phyloP scores from a whole-genome alignment of 2,329 filamentous ascomycete genomes.

The Diplodia mutila region DNA sequence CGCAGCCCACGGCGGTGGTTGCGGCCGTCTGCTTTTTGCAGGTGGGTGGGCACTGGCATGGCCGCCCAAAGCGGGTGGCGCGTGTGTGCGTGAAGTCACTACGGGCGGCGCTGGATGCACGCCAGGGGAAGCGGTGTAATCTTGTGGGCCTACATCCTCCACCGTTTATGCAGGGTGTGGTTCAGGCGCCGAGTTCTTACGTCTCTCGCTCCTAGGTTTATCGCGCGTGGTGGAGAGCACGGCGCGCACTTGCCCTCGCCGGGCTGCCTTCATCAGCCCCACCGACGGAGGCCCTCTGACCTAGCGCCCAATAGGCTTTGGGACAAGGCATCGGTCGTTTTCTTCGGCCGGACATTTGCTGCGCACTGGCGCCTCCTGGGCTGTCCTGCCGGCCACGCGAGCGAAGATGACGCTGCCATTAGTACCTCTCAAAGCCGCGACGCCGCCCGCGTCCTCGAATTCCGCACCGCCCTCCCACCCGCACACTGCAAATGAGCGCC shows the following conservation, averaged over 20 bases:
- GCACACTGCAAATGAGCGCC: constrained; percentile 22
- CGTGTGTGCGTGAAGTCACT: constrained; percentile 14
- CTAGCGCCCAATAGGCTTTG: constrained; percentile 18
- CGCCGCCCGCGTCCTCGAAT: constrained; percentile 17
- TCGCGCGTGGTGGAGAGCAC: constrained; percentile 13
- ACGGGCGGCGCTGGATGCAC: not conserved
- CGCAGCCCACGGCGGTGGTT: not conserved
- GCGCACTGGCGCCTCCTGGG: constrained; percentile 16
- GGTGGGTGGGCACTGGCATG: not conserved
- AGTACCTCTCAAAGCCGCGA: constrained; percentile 21
- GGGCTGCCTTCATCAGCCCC: constrained; percentile 19
- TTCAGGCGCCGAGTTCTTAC: constrained; percentile 12
- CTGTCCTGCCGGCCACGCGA: constrained; percentile 10
- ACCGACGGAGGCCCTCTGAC: constrained; percentile 15
- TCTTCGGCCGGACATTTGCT: constrained; percentile 21
- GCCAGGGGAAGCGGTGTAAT: constrained; percentile 16
- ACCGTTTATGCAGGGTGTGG: no score
- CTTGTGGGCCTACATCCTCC: constrained; percentile 15
- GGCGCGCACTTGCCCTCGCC: constrained; percentile 15
- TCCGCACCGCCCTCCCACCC: constrained; percentile 20
- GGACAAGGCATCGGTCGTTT: constrained; percentile 1
- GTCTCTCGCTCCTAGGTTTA: not conserved
- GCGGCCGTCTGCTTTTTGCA: not conserved
- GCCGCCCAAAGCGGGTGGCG: constrained; percentile 2
- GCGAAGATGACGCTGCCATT: constrained; percentile 22